These are phyloP conservation scores for Phaeosphaeria sp. DNA, from an alignment of 2,329 filamentous ascomycete species.

Conservation along the genomic window DNA sequence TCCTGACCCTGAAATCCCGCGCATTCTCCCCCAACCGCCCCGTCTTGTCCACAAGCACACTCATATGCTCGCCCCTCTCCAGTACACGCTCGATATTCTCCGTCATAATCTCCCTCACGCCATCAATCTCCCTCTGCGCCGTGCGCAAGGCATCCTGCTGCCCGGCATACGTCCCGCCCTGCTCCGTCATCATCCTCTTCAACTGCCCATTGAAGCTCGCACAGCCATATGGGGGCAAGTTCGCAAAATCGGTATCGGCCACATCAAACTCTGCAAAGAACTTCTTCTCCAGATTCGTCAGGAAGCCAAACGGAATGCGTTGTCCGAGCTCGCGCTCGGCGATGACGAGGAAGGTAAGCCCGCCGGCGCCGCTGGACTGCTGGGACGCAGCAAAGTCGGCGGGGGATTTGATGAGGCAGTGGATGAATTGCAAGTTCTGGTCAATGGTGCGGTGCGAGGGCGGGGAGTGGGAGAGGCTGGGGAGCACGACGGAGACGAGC, in stretches of 20 bases:
- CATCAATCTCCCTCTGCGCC: slow-evolving; percentile 89
- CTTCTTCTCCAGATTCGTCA: slow-evolving; percentile 86
- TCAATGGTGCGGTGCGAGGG: slow-evolving; percentile 94
- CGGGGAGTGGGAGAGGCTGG: slow-evolving; percentile 83
- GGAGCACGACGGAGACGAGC: slow-evolving; percentile 91
- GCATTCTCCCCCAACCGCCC: slow-evolving; percentile 88
- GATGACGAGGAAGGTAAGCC: slow-evolving; percentile 90
- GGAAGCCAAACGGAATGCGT: slow-evolving; percentile 89
- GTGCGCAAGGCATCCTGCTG: slow-evolving; percentile 82
- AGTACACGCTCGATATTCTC: slow-evolving; percentile 91
- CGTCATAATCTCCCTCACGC: slow-evolving; percentile 91
- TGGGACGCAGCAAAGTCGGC: slow-evolving; percentile 62
- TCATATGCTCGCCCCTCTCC: slow-evolving; percentile 87
- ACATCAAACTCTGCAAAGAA: slow-evolving; percentile 77
- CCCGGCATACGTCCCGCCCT: slow-evolving; percentile 74
- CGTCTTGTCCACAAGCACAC: slow-evolving; percentile 95
- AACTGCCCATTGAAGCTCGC: slow-evolving; percentile 84
- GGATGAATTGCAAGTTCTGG: slow-evolving; percentile 88
- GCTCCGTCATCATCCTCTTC: slow-evolving; percentile 79
- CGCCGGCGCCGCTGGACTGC: slow-evolving; percentile 66
- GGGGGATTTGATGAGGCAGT: slow-evolving; percentile 89
- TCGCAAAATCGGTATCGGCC: slow-evolving; percentile 71
- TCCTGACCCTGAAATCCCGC: slow-evolving; percentile 87
- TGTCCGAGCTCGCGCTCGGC: slow-evolving; percentile 81
- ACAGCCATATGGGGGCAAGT: slow-evolving; percentile 87